Base-by-base conservation (phyloP, 2,329 filamentous ascomycete genomes). In the Colletotrichum ledebouriae region DNA sequence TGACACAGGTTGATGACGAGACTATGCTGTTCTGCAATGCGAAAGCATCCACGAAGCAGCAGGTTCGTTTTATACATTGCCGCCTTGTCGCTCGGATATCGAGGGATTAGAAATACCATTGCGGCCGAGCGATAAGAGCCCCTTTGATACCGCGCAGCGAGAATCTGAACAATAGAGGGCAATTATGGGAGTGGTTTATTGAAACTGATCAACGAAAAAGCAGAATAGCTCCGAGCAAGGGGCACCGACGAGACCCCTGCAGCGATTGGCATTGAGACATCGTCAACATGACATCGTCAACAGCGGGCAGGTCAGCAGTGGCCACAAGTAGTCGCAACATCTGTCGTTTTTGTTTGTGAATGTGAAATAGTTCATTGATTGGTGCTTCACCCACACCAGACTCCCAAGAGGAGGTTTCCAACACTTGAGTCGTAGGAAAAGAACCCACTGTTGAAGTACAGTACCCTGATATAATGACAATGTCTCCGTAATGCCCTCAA, bases 201-300 rank as follows among this genome's bases (percentile, higher is more conserved):
- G 50, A 22, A 47, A 42, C 6, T 25, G 12, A 10, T 3, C 50
- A 22, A 22, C 15, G 34, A 29, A 15, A 64, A 25, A 29, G 42
- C 3, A 25, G 6, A 7, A 65, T 65, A 56, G 65, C 49, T 47
- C 42, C 25, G 34, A n/a, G 61, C 42, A 68, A 68, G 65, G 65
- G 64, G 49, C 25, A 13, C 11, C 4, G n/a, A 4, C 10, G 25
- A 20, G 13, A 47, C 46, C 63, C 53, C 50, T 65, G 53, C 42
- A 41, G n/a, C 41, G 41, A 13, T 15, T n/a, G 34, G 22, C 39
- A 37, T 25, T 41, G 20, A 65, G 55, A 68, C 61, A 65, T 17
- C 25, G 10, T 56, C 59, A 47, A 37, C 44, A 47, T 42, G 29
- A 33, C 7, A 33, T 39, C 20, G 57, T 17, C 46, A 10, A 33